Evolutionary conservation across 2,329 filamentous ascomycete genomes (phyloP).

Genomic region (Spiromastix sp.): DNA sequence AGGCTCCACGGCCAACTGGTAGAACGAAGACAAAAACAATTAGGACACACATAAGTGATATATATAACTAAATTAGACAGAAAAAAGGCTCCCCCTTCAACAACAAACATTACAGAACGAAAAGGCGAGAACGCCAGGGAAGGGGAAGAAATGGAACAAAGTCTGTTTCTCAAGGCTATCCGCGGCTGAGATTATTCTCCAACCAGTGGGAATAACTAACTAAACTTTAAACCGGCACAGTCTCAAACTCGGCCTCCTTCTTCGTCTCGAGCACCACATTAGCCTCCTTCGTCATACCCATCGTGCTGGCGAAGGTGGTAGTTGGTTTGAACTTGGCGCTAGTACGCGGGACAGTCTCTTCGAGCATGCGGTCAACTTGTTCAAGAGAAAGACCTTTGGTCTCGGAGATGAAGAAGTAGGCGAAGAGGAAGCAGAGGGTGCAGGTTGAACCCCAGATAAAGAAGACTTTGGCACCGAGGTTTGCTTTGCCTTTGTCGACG

Average conservation of each 20-base stretch:
- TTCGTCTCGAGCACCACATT: neutral
- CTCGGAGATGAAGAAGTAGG: slow-evolving; percentile 17
- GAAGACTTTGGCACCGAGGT: slow-evolving; percentile 36
- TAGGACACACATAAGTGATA: too few species aligned
- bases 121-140: too few species aligned
- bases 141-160: too few species aligned
- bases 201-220: too few species aligned
- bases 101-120: too few species aligned
- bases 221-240: too few species aligned
- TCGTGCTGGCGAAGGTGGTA: slow-evolving; percentile 14
- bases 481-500: slow-evolving; percentile 28
- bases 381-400: slow-evolving; percentile 19
- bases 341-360: slow-evolving; percentile 15
- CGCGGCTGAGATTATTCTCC: too few species aligned
- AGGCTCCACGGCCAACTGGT: too few species aligned
- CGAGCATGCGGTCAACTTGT: slow-evolving; percentile 18
- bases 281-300: slow-evolving; percentile 16
- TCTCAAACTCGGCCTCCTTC: neutral
- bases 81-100: too few species aligned
- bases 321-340: slow-evolving; percentile 14
- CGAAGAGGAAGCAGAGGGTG: slow-evolving; percentile 24
- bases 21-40: too few species aligned
- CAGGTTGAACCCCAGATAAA: slow-evolving; percentile 36
- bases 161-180: too few species aligned
- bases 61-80: too few species aligned